Evolutionary conservation across 495 filamentous ascomycete genomes (phyloP).

Genomic region (Terfezia boudieri): DNA sequence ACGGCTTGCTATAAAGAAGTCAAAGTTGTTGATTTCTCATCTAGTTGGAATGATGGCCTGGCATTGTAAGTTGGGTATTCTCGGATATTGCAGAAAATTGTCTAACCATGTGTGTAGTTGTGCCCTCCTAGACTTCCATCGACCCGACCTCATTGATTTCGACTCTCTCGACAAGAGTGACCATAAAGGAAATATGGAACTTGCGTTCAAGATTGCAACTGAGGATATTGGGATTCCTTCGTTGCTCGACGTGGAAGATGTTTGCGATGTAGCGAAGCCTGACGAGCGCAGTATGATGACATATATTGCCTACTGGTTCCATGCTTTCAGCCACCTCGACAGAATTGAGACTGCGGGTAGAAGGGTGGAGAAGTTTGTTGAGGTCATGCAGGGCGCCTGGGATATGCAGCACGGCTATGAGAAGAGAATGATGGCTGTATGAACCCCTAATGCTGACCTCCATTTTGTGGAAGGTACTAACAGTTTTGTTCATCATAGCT

Average conservation of each 20-base stretch:
- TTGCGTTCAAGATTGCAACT: constrained; percentile 85
- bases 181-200: constrained; percentile 89
- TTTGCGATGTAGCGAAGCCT: constrained; percentile 85
- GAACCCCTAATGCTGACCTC: background rate
- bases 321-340: constrained; percentile 96
- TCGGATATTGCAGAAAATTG: background rate
- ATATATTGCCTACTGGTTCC: constrained; percentile 99
- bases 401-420: constrained; percentile 96
- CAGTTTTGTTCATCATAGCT: constrained; percentile 22
- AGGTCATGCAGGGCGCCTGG: constrained; percentile 98
- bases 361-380: constrained; percentile 93
- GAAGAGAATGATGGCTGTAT: constrained; percentile 46
- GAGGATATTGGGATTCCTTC: constrained; percentile 96
- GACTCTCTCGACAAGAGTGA: constrained; percentile 83
- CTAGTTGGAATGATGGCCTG: constrained; percentile 89
- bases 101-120: constrained; percentile 27
- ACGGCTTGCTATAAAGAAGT: constrained; percentile 97
- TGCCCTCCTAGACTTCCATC: constrained; percentile 86
- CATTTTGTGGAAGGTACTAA: too few species aligned
- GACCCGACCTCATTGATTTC: constrained; percentile 91
- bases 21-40: constrained; percentile 77
- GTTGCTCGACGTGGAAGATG: constrained; percentile 89
- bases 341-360: constrained; percentile 91
- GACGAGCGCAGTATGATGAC: constrained; percentile 97
- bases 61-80: constrained; percentile 37